These are phyloP conservation scores for Penicillium concentricum DNA, from an alignment of 2,329 filamentous ascomycete species.

Conservation along the genomic window DNA sequence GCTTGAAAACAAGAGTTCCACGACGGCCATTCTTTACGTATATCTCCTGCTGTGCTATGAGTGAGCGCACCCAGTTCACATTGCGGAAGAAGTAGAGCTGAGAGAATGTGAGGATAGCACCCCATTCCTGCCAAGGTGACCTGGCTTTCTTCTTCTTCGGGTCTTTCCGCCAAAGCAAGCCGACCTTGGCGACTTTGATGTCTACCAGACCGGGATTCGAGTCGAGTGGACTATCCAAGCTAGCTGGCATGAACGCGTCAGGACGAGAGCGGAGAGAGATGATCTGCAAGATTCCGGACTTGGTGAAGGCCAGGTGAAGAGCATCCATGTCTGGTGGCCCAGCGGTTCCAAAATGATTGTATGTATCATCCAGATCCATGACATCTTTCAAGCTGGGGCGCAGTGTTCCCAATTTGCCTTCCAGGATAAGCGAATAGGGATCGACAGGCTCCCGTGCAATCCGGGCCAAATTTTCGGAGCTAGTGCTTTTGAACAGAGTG, in stretches of 20 bases:
- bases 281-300: slow-evolving; percentile 89
- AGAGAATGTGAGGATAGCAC: slow-evolving; percentile 91
- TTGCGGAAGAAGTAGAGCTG: slow-evolving; percentile 97
- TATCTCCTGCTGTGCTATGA: slow-evolving; percentile 83
- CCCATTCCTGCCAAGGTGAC: slow-evolving; percentile 99
- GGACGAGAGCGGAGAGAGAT: slow-evolving; percentile 90
- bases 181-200: slow-evolving; percentile 96
- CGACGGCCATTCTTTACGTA: slow-evolving; percentile 76
- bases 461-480: slow-evolving; percentile 63
- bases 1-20: slow-evolving; percentile 82
- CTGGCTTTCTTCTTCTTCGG: slow-evolving; percentile 88
- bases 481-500: slow-evolving; percentile 65
- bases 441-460: slow-evolving; percentile 82
- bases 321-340: slow-evolving; percentile 74
- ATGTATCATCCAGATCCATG: slow-evolving; percentile 88
- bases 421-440: slow-evolving; percentile 90
- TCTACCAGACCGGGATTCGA: slow-evolving; percentile 92
- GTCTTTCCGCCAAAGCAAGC: slow-evolving; percentile 91
- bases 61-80: slow-evolving; percentile 82
- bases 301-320: slow-evolving; percentile 84
- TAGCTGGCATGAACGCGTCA: slow-evolving; percentile 92
- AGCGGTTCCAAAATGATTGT: slow-evolving; percentile 78
- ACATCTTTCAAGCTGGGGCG: slow-evolving; percentile 87
- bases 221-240: slow-evolving; percentile 78
- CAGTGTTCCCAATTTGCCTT: slow-evolving; percentile 78